Conservation (phyloP, 257 asterid genomes). For the Lycium barbarum region DNA sequence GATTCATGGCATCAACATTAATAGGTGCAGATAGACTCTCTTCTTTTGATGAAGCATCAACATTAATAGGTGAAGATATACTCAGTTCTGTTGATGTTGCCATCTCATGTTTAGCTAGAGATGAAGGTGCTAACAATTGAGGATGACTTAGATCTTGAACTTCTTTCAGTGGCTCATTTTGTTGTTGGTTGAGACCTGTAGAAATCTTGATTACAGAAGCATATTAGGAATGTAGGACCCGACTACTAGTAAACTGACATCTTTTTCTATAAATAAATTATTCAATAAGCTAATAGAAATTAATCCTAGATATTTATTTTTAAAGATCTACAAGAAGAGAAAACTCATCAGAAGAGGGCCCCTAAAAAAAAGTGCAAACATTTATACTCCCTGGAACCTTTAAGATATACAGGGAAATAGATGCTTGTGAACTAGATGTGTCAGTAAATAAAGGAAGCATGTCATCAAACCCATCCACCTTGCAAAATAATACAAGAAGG, state of each 20-base stretch:
- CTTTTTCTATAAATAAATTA: background rate
- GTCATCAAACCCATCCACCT: background rate
- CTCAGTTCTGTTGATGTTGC: slow-evolving; percentile 34
- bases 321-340: background rate
- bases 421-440: background rate
- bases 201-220: slow-evolving; percentile 52
- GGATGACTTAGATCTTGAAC: slow-evolving; percentile 59
- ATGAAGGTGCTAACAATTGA: slow-evolving; percentile 51
- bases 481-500: slow-evolving; percentile 17
- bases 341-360: background rate
- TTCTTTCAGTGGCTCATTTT: slow-evolving; percentile 47
- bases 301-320: background rate
- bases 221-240: slow-evolving; percentile 35
- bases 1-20: slow-evolving; percentile 50
- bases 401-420: background rate
- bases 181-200: slow-evolving; percentile 55
- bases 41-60: slow-evolving; percentile 39
- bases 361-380: background rate
- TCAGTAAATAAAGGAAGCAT: background rate
- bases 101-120: slow-evolving; percentile 46
- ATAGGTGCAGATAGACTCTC: slow-evolving; percentile 40
- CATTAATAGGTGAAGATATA: slow-evolving; percentile 43
- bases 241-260: background rate
- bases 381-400: background rate
- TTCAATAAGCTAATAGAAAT: background rate